These are phyloP conservation scores for Zoysia matrella DNA, from an alignment of 202 grass and related monocot genomes.

Conservation along the genomic window DNA sequence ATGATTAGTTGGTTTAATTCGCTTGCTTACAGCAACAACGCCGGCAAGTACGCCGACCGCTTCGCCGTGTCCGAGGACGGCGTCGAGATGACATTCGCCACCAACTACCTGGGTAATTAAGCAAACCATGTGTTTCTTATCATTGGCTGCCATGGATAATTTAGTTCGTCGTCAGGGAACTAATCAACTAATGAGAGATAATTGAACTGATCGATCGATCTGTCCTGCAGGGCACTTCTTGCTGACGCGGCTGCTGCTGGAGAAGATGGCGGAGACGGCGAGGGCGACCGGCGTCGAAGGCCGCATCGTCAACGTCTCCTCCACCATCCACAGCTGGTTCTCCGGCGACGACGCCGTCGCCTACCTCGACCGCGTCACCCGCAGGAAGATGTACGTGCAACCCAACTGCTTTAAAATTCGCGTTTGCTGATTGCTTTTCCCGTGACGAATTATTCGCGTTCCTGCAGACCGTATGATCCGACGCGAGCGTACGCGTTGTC, in stretches of 20 bases:
- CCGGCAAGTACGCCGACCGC: slow-evolving; percentile 80
- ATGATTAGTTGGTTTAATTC: background rate
- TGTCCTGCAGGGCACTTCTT: slow-evolving; percentile 73
- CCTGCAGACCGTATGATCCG: slow-evolving; percentile 78
- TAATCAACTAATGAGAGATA: background rate
- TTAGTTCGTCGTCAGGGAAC: too few relatives aligned
- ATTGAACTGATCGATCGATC: too few relatives aligned
- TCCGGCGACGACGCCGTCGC: slow-evolving; percentile 68
- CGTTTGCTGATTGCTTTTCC: too few relatives aligned
- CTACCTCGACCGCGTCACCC: slow-evolving; percentile 80
- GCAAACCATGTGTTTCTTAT: background rate
- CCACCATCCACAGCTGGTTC: slow-evolving; percentile 92
- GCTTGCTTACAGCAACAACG: slow-evolving; percentile 77
- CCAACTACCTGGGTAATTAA: slow-evolving; percentile 75
- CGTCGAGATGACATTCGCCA: slow-evolving; percentile 96
- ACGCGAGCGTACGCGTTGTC: slow-evolving; percentile 90
- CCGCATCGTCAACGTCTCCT: slow-evolving; percentile 91
- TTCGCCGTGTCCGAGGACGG: slow-evolving; percentile 79
- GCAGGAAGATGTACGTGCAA: slow-evolving; percentile 62
- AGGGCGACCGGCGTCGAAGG: slow-evolving; percentile 66
- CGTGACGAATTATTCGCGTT: background rate
- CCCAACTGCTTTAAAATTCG: too few relatives aligned
- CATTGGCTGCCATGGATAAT: background rate
- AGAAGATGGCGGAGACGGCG: background rate
- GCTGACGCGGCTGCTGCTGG: slow-evolving; percentile 70